phyloP scores from a whole-genome alignment of 805 yeast species.

The Wickerhamomyces rabaulensis region DNA sequence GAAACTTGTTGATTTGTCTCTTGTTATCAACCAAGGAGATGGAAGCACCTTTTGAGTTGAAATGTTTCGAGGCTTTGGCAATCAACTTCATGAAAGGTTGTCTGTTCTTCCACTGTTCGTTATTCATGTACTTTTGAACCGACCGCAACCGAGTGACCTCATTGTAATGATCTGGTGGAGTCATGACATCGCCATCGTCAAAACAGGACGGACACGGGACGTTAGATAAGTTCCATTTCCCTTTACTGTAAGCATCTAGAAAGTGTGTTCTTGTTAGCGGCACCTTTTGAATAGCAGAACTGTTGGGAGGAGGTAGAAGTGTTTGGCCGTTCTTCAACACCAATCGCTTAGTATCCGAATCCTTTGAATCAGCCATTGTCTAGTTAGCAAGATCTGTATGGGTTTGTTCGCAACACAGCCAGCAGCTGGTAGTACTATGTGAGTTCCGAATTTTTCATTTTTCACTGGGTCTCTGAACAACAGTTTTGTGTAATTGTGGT shows the following conservation, averaged over 20 bases:
- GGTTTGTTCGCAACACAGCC: neutral
- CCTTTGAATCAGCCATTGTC: neutral
- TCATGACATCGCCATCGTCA: conserved; percentile 39
- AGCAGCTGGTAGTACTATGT: no score
- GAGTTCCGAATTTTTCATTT: neutral
- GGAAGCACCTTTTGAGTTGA: conserved; percentile 47
- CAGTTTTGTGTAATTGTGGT: neutral
- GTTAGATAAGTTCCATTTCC: conserved; percentile 49
- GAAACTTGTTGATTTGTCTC: conserved; percentile 45
- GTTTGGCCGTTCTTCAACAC: conserved; percentile 5
- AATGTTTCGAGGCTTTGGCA: conserved; percentile 33
- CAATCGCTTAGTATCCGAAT: neutral
- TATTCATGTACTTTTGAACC: conserved; percentile 34
- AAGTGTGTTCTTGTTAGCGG: conserved; percentile 48
- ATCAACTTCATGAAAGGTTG: conserved; percentile 34
- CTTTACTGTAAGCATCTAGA: conserved; percentile 49
- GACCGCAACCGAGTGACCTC: conserved; percentile 42
- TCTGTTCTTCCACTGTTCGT: conserved; percentile 46
- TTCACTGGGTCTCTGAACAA: no score
- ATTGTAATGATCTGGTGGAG: conserved; percentile 54
- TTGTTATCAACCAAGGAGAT: conserved; percentile 51
- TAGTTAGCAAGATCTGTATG: neutral
- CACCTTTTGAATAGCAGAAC: conserved; percentile 17
- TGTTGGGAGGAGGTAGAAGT: conserved; percentile 7
- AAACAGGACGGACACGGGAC: conserved; percentile 55